Percentiles rank a stretch among this genome's conserved stretches.
Evolutionary conservation across 257 asterid species (phyloP).

Genomic region (Salvia rosmarinus): DNA sequence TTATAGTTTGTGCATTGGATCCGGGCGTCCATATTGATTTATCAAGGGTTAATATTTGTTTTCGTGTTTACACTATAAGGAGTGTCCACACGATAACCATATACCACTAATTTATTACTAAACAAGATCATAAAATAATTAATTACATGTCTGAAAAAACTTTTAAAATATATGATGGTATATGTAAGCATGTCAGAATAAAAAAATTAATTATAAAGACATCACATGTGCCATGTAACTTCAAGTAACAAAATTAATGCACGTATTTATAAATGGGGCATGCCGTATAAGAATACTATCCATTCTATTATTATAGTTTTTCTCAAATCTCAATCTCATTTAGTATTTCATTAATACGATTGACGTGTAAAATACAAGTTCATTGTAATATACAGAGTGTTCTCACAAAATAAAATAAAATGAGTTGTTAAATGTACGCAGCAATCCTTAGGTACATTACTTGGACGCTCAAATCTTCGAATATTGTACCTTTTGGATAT

Average conservation of each 20-base stretch:
- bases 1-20: too few relatives aligned
- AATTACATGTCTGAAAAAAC: background rate
- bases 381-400: too few relatives aligned
- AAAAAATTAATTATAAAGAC: background rate
- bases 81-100: too few relatives aligned
- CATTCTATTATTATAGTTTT: background rate
- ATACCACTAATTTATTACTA: too few relatives aligned
- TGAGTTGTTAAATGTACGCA: too few relatives aligned
- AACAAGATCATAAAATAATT: background rate
- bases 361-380: background rate
- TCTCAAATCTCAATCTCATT: background rate
- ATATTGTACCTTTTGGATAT: too few relatives aligned
- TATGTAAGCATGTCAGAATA: background rate
- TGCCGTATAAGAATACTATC: background rate
- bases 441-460: too few relatives aligned
- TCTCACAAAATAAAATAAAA: too few relatives aligned
- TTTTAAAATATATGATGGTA: background rate
- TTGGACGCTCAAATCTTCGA: too few relatives aligned
- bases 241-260: background rate
- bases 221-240: background rate
- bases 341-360: background rate
- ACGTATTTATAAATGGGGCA: constrained; percentile 8
- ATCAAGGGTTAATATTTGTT: too few relatives aligned
- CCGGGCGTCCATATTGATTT: too few relatives aligned
- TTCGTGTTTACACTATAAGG: too few relatives aligned